Evolutionary conservation across 306 rosid species (phyloP).

Genomic region (Glycine tomentella): DNA sequence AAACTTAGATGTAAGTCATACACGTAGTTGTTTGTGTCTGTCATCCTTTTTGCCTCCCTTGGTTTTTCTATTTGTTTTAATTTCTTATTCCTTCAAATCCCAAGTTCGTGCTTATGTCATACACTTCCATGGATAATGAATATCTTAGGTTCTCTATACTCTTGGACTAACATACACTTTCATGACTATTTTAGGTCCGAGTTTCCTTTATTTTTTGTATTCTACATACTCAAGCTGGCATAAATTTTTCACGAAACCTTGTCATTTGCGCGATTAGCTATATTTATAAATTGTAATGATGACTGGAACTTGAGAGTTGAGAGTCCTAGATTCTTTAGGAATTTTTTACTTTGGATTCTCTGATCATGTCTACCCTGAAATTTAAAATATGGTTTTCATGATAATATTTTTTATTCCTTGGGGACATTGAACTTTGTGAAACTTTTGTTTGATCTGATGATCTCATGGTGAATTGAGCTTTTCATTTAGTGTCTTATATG

Average conservation of each 20-base stretch:
- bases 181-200: conserved; percentile 9
- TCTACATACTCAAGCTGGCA: conserved; percentile 1
- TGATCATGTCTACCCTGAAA: conserved; percentile 47
- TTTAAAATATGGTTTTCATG: conserved; percentile 32
- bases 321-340: conserved; percentile 39
- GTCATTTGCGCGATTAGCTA: conserved; percentile 1
- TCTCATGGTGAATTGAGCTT: conserved; percentile 37
- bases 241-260: conserved; percentile 21
- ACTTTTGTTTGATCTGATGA: conserved; percentile 42
- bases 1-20: conserved; percentile 84
- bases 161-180: conserved; percentile 5
- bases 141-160: neutral
- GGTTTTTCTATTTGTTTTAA: conserved; percentile 18
- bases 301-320: conserved; percentile 32
- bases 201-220: conserved; percentile 1
- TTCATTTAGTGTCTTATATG: conserved; percentile 33
- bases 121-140: conserved; percentile 10
- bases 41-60: conserved; percentile 28
- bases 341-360: conserved; percentile 49
- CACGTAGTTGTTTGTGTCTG: conserved; percentile 31
- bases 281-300: conserved; percentile 28
- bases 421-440: conserved; percentile 43
- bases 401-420: conserved; percentile 29
- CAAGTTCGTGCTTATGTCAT: conserved; percentile 18
- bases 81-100: conserved; percentile 25